A percentile compares a stretch with the other conserved stretches of the same genome.
phyloP scores from a whole-genome alignment of 306 rosid genomes.

The Oemleria cerasiformis region DNA sequence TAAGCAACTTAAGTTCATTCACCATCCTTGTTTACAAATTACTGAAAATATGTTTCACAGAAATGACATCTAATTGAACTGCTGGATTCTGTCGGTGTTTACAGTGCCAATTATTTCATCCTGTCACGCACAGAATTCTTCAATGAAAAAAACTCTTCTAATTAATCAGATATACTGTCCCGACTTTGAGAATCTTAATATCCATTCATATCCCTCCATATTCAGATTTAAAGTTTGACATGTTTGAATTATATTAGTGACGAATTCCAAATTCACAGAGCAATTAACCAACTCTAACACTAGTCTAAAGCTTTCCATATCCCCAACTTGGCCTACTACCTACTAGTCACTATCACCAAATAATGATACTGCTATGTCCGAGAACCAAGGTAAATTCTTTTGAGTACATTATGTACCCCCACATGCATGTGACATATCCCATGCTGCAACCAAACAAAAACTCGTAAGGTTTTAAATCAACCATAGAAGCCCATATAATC shows the following conservation, averaged over 20 bases:
- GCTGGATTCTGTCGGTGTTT: neutral
- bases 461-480: neutral
- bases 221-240: neutral
- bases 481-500: neutral
- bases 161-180: neutral
- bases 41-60: neutral
- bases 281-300: neutral
- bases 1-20: neutral
- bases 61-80: neutral
- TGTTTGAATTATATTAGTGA: neutral
- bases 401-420: neutral
- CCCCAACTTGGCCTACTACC: too few species aligned
- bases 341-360: neutral
- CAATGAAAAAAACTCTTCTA: neutral
- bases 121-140: neutral
- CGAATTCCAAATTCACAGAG: neutral
- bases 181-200: neutral
- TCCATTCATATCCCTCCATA: neutral
- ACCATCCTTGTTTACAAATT: neutral
- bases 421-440: neutral
- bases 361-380: neutral
- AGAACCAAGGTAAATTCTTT: conserved; percentile 15
- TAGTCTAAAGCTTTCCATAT: neutral
- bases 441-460: conserved; percentile 4
- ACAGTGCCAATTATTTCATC: neutral